A percentile compares a stretch with the other conserved stretches of the same genome.
phyloP scores from a whole-genome alignment of 2,329 filamentous ascomycete genomes.

The Aurifilum marmelostoma region DNA sequence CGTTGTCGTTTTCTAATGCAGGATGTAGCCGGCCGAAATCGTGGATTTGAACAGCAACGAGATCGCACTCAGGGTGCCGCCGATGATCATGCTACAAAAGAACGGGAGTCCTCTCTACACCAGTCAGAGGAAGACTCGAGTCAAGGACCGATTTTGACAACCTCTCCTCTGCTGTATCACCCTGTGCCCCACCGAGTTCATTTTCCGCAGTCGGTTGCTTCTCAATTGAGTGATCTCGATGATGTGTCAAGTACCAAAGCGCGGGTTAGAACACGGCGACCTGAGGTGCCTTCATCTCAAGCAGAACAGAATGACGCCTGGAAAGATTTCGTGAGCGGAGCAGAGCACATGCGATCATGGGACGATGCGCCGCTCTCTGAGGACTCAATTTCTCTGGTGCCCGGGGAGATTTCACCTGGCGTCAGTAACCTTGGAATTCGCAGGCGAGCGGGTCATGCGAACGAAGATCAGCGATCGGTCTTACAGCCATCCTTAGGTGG shows the following conservation, averaged over 20 bases:
- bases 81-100: background rate
- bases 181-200: constrained; percentile 32
- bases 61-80: background rate
- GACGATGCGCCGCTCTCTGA: constrained; percentile 3
- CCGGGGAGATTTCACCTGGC: constrained; percentile 20
- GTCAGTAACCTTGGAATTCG: constrained; percentile 18
- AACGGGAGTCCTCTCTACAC: background rate
- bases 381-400: background rate
- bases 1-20: background rate
- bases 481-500: background rate
- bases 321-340: constrained; percentile 32
- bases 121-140: constrained; percentile 9
- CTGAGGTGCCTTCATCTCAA: constrained; percentile 31
- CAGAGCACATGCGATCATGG: constrained; percentile 21
- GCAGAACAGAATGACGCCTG: constrained; percentile 35
- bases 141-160: constrained; percentile 10
- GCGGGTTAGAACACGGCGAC: constrained; percentile 31
- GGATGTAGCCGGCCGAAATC: background rate
- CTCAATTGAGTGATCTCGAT: constrained; percentile 27
- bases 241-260: constrained; percentile 34
- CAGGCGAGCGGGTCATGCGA: background rate
- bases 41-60: background rate
- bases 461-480: background rate
- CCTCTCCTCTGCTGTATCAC: constrained; percentile 27
- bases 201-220: constrained; percentile 18